A percentile compares a stretch with the other conserved stretches of the same genome.
Conservation (phyloP, 1,139 yeast species). For the Suhomyces wounanorum region DNA sequence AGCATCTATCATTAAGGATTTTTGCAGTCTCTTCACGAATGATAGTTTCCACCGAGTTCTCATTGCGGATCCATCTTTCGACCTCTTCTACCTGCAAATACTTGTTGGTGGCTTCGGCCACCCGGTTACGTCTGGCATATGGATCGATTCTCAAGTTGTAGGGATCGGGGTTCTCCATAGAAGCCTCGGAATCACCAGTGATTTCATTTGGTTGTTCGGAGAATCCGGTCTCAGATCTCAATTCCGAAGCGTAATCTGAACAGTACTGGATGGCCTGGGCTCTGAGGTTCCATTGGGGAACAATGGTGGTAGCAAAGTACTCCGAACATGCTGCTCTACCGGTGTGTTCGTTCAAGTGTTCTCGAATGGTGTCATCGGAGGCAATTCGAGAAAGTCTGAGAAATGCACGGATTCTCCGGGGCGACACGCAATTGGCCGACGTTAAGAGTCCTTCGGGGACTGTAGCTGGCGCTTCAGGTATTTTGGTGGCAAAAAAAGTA, state of each 20-base stretch:
- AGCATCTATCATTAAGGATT: conserved; percentile 40
- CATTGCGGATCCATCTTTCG: conserved; percentile 43
- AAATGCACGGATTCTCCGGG: conserved; percentile 40
- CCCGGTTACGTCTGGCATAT: conserved; percentile 35
- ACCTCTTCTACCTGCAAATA: conserved; percentile 31
- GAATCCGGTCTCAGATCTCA: conserved; percentile 18
- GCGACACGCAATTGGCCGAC: conserved; percentile 36
- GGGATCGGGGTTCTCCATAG: background rate
- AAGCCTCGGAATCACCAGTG: background rate
- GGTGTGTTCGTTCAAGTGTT: conserved; percentile 38
- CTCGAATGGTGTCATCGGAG: conserved; percentile 43
- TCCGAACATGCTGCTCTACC: conserved; percentile 25
- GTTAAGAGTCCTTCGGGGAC: conserved; percentile 4
- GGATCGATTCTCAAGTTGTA: conserved; percentile 42
- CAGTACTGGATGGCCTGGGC: conserved; percentile 36
- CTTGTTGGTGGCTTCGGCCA: conserved; percentile 24
- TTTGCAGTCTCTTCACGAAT: conserved; percentile 35
- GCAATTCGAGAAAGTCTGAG: conserved; percentile 40
- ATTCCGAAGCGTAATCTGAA: conserved; percentile 24
- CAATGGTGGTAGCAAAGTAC: conserved; percentile 31
- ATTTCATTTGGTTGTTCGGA: background rate
- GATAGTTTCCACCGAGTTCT: conserved; percentile 36
- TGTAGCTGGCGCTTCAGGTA: background rate
- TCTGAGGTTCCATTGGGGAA: conserved; percentile 43
- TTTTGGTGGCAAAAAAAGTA: background rate